Base-by-base conservation (phyloP, 257 asterid species). In the Osmanthus fragrans region DNA sequence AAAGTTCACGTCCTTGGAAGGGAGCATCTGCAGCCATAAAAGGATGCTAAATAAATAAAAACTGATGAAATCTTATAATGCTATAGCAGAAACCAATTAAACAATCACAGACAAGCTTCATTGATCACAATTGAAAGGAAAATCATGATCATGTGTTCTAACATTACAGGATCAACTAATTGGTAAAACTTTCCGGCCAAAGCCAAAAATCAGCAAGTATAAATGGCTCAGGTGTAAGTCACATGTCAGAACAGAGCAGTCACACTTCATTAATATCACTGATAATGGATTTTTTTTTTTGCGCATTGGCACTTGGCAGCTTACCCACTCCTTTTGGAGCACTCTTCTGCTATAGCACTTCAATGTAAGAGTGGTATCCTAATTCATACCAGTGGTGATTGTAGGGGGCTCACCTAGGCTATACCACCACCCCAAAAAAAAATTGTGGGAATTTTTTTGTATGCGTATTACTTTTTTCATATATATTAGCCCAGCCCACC, bases 1-100 rank as follows among this genome's bases (percentile, higher is more conserved):
- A 81, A 96, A 96, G 86, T 96, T 96, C 87, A 90, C 98, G 42
- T 96, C 99, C 88, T 96, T 96, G 2, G 99, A 93, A 2, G 98
- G 78, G 76, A 96, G 96, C 99, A 96, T 96, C 99, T 96, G 95
- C 77, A 72, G 72, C 21, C 77, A 82, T 76, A 64, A 76, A 65
- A 72, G 40, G 11, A 83, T 58, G 51, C 69, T 27, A 71, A 51
- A 76, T 29, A 45, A 69, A 40, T 40, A 76, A 73, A 65, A 68
- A 5, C 63, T 16, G 9, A 74, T 60, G 42, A 25, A 25, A 76
- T n/a, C 71, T 75, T 49, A 63, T 9, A 25, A 25, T 25, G 15
- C 16, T 4, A 63, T 63, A 73, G 27, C 71, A 71, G 51, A 34
- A 29, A 58, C 45, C 37, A 40, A 40, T 32, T 66, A 39, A 73